phyloP scores from a whole-genome alignment of 129 eudicot genomes.

The Oenanthe sinensis region DNA sequence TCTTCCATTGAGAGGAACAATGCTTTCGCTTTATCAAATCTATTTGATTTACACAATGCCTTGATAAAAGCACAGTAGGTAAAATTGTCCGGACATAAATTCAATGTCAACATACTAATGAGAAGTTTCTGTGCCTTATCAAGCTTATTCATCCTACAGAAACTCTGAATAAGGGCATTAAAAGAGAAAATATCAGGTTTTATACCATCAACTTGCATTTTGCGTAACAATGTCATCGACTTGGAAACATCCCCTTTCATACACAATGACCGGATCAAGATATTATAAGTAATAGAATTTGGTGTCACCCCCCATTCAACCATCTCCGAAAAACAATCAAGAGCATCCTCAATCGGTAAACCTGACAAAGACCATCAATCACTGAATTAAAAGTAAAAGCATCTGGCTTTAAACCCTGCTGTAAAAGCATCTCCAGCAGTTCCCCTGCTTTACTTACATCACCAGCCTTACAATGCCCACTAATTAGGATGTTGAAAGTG shows the following conservation, averaged over 20 bases:
- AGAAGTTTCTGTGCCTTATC: constrained; percentile 75
- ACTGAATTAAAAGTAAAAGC: constrained; percentile 62
- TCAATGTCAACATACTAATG: constrained; percentile 52
- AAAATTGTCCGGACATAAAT: constrained; percentile 65
- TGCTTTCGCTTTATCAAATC: constrained; percentile 59
- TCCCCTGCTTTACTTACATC: constrained; percentile 44
- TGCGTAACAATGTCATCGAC: constrained; percentile 43
- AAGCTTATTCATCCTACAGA: constrained; percentile 55
- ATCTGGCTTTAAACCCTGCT: constrained; percentile 61
- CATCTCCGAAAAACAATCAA: constrained; percentile 75
- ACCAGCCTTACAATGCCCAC: constrained; percentile 59
- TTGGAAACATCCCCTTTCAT: constrained; percentile 46
- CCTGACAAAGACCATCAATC: constrained; percentile 71
- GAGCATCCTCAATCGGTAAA: constrained; percentile 68
- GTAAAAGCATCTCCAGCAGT: constrained; percentile 57
- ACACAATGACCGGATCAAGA: constrained; percentile 62
- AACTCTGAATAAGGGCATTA: constrained; percentile 72
- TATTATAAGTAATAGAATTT: constrained; percentile 63
- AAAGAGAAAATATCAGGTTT: constrained; percentile 68
- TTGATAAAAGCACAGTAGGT: constrained; percentile 72
- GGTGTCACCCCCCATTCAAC: constrained; percentile 71
- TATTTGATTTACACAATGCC: constrained; percentile 52
- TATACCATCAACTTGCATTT: constrained; percentile 71
- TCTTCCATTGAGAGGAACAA: constrained; percentile 68
- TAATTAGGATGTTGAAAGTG: constrained; percentile 68